Evolutionary conservation across 2,329 filamentous ascomycete genomes (phyloP).

Genomic region (Rachicladosporium sp.): DNA sequence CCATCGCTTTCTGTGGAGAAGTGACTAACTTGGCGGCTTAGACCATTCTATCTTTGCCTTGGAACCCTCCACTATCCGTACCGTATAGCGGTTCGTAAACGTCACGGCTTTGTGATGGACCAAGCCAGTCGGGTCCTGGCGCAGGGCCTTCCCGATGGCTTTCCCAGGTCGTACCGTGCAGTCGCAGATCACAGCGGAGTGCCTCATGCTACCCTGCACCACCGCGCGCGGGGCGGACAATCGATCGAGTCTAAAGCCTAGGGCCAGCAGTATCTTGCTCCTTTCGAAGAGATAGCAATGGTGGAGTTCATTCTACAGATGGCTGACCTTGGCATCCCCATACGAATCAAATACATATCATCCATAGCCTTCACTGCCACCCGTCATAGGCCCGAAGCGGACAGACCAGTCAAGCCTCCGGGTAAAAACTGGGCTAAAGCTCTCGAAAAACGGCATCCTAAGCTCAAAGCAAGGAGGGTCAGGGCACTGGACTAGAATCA

Average conservation of each 20-base stretch:
- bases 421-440: conserved; percentile 10
- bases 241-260: conserved; percentile 8
- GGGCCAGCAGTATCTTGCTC: conserved; percentile 9
- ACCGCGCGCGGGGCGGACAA: conserved; percentile 8
- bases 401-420: conserved; percentile 6
- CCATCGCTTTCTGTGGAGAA: too few species aligned
- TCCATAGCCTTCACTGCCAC: conserved; percentile 6
- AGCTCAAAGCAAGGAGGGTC: conserved; percentile 15
- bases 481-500: conserved; percentile 18
- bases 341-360: conserved; percentile 10
- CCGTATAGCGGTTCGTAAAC: too few species aligned
- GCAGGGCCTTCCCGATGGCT: conserved; percentile 1
- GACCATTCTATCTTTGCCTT: too few species aligned
- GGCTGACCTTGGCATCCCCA: conserved; percentile 7
- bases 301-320: conserved; percentile 7
- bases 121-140: conserved; percentile 5
- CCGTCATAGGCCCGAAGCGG: conserved; percentile 4
- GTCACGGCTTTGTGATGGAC: too few species aligned
- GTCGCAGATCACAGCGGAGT: conserved; percentile 7
- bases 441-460: conserved; percentile 14
- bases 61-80: too few species aligned
- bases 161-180: conserved; percentile 4
- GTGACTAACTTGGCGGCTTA: too few species aligned
- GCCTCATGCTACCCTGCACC: conserved; percentile 11
- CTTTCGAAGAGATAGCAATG: conserved; percentile 7